Base-by-base conservation (phyloP, 192 early-diverging fungal genomes). In the Phlyctochytrium planicorne region DNA sequence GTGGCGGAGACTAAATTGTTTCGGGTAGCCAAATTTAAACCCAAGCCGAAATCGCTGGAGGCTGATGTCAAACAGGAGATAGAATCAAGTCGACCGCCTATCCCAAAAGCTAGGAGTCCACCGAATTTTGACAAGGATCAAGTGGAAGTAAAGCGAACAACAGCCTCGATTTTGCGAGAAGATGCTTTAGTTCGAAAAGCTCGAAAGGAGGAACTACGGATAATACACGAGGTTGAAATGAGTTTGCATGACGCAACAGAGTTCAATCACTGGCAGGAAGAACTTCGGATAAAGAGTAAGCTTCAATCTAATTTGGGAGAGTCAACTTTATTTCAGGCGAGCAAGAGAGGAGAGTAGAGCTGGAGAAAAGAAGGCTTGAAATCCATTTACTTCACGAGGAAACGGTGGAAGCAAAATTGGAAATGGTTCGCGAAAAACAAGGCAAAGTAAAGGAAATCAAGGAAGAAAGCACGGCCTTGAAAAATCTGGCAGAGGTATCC, bases 381-480 rank as follows among this genome's bases (percentile, higher is more conserved):
- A 75, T 85, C 27, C 80, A 85, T 47, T 70, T 85, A 14, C 31
- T 75, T 3, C 84, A 83, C 53, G 84, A 85, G 77, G 81, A 85
- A 0, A 71, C 79, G 10, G 72, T 70, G 30, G 64, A 71, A 24
- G 78, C 84, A 4, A 75, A 72, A 25, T 69, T 78, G 53, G 79
- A 77, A 14, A 71, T 75, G 32, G 29, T 76, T 2, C 67, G 69
- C 33, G 73, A 80, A 35, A 85, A 85, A 61, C 68, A 72, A 31
- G 70, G 33, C 3, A 34, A 70, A 32, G 62, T 72, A 29, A 63
- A 60, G 32, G 77, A 75, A 53, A 64, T 80, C 17, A 66, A 77
- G 63, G 69, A 65, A 10, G 80, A 76, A 61, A 73, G 67, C 25
- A 65, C 76, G 53, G 64, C 64, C 2, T 59, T 84, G 6, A 69